Evolutionary conservation across 2,329 filamentous ascomycete genomes (phyloP), one percentile per base, ranked within the genome.

Genomic region (Annulohypoxylon truncatum): DNA sequence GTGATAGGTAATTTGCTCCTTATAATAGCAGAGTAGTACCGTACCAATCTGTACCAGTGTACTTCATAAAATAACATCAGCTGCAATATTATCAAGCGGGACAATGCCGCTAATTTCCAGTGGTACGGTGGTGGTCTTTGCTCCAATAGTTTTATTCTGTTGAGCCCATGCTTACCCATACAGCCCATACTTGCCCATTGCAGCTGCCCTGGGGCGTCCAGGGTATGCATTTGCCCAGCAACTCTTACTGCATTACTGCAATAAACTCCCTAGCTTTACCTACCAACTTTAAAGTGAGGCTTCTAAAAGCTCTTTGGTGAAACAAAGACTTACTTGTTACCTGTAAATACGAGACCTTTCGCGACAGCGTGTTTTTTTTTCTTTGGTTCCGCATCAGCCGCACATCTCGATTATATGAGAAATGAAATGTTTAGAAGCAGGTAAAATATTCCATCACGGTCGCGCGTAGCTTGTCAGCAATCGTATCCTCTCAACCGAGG

Each of bases 61-160:
- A 20, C 35, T 13, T 38, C n/a, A 35, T 26, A 46, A n/a, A 51
- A 20, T 35, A 31, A 18, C 38, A 58, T 10, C 38, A 42, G 38
- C 38, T 42, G 38, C 38, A 42, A 42, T 42, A 22, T 42, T 42
- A 42, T 42, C 15, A 20, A 56, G 63, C 57, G 63, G 57, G 57
- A 61, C 52, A 47, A 58, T 42, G 61, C 48, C 61, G 48, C 65
- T 67, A 64, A 67, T 67, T 67, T 64, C 61, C 65, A 67, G 61
- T 48, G 51, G 61, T 67, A 56, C 56, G 52, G 65, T 47, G 42
- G 38, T 54, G 18, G 47, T 60, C 58, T 63, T 69, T 55, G 66
- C 63, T 51, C 59, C 66, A 68, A 63, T 66, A 29, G 47, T 47
- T 40, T 18, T 51, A 24, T 58, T 59, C 42, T 64, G 47, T 64